Percentiles rank a stretch among this genome's conserved stretches.
Evolutionary conservation across 495 filamentous ascomycete genomes (phyloP).

Genomic region (Aspergillus haitiensis): DNA sequence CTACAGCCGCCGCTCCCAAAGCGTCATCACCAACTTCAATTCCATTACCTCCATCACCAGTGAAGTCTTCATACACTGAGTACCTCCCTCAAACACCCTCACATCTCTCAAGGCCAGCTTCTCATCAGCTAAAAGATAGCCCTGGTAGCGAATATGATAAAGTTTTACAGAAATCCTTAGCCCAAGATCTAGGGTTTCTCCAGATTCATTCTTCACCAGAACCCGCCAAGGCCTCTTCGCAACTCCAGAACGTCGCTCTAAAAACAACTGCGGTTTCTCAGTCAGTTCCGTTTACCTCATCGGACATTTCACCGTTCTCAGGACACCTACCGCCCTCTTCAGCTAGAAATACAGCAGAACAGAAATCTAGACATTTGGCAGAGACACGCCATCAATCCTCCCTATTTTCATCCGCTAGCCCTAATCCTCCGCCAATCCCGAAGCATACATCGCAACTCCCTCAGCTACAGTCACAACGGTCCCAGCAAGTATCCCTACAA

Average conservation of each 20-base stretch:
- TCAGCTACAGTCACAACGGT: slow-evolving; percentile 18
- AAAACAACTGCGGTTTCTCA: slow-evolving; percentile 33
- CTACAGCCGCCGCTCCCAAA: slow-evolving; percentile 19
- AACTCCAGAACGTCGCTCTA: slow-evolving; percentile 23
- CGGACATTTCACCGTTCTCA: slow-evolving; percentile 58
- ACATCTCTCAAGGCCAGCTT: slow-evolving; percentile 35
- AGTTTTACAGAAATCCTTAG: slow-evolving; percentile 59
- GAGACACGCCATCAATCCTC: slow-evolving; percentile 31
- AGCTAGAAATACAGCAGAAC: slow-evolving; percentile 35
- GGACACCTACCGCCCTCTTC: slow-evolving; percentile 31
- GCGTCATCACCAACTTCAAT: slow-evolving; percentile 57
- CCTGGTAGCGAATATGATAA: slow-evolving; percentile 56
- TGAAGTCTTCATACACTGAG: slow-evolving; percentile 38
- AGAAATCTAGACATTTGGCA: slow-evolving; percentile 15
- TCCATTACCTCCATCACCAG: slow-evolving; percentile 55
- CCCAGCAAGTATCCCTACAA: slow-evolving; percentile 13
- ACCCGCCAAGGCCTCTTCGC: slow-evolving; percentile 20
- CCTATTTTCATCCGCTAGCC: slow-evolving; percentile 31
- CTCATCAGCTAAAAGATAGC: slow-evolving; percentile 33
- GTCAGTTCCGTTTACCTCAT: slow-evolving; percentile 23
- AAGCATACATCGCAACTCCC: slow-evolving; percentile 23
- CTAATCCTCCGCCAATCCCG: slow-evolving; percentile 29
- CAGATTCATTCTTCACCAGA: slow-evolving; percentile 28
- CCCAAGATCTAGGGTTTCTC: slow-evolving; percentile 58
- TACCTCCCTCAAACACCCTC: slow-evolving; percentile 48